Evolutionary conservation across 2,329 filamentous ascomycete genomes (phyloP), one percentile per base, ranked within the genome.

Genomic region (Fusarium siculi): DNA sequence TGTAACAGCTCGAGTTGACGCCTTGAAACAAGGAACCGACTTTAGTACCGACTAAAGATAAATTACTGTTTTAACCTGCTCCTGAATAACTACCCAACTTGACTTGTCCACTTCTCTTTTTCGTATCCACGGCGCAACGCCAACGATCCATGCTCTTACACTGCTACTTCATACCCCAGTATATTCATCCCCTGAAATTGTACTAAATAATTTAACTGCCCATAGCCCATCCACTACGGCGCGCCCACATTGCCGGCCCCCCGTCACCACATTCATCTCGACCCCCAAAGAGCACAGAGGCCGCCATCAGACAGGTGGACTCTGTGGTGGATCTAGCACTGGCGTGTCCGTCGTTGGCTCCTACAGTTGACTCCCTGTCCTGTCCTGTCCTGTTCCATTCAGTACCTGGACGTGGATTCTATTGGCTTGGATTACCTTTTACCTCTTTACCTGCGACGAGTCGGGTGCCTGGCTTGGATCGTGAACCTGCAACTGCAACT

Each of bases 401-500:
- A 65, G 57, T 58, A 53, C 60, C 66, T 73, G 57, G 61, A 66
- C 70, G 64, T 61, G 65, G 52, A 70, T 63, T 61, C 52, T 56
- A 66, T 64, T 65, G 62, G 56, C 46, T 62, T 73, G 69, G 65
- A 60, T 74, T 47, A 32, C 62, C 55, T 70, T 70, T 68, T 66
- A 53, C 61, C 57, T 75, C 75, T 77, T 63, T 68, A 69, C 64
- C 61, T 61, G 71, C 57, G 64, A 73, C 61, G 50, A 73, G 70
- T 73, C 44, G 44, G 62, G 70, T 73, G 64, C 72, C 70, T 74
- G 73, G 61, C 65, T 53, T 72, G 65, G 73, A 77, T 77, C 73
- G 75, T 77, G 75, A 77, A 77, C 75, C 75, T 77, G 64, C 72
- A 77, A 77, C 75, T 75, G 69, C 72, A 77, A 76, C 75, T 76